A percentile compares a stretch with the other conserved stretches of the same genome.
Conservation (phyloP, 805 yeast species). For the Monosporozyma unispora region DNA sequence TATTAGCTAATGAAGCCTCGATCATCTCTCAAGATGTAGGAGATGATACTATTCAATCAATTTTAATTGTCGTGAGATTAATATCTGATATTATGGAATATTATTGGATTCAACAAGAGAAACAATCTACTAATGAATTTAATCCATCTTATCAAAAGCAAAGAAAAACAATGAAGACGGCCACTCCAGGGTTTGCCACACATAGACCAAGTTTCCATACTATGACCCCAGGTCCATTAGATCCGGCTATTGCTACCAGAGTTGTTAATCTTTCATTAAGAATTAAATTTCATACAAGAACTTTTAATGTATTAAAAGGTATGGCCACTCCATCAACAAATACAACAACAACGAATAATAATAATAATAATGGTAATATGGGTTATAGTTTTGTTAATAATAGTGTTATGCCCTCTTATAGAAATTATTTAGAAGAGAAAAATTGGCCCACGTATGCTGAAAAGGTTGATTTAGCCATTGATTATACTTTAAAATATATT, state of each 20-base stretch:
- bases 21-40: slow-evolving; percentile 4
- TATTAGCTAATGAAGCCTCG: slow-evolving; percentile 5
- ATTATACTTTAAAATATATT: slow-evolving; percentile 35
- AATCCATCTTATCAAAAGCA: slow-evolving; percentile 13
- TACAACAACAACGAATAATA: neutral
- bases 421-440: slow-evolving; percentile 11
- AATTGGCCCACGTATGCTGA: slow-evolving; percentile 7
- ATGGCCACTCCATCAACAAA: slow-evolving; percentile 8
- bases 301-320: slow-evolving; percentile 24
- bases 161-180: slow-evolving; percentile 15
- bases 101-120: slow-evolving; percentile 28
- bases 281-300: slow-evolving; percentile 24
- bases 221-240: slow-evolving; percentile 25
- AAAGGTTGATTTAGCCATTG: slow-evolving; percentile 33
- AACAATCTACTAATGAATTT: slow-evolving; percentile 11
- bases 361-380: slow-evolving; percentile 1
- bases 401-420: slow-evolving; percentile 15
- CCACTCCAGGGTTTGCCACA: slow-evolving; percentile 29
- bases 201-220: slow-evolving; percentile 28
- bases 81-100: slow-evolving; percentile 32
- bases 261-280: slow-evolving; percentile 21
- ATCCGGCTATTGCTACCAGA: slow-evolving; percentile 14
- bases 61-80: slow-evolving; percentile 32
- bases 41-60: slow-evolving; percentile 20
- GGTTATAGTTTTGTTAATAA: slow-evolving; percentile 6